Percentiles rank a stretch among this genome's conserved stretches.
Conservation (phyloP, 2,329 filamentous ascomycete species). For the Botrytis hyacinthi region DNA sequence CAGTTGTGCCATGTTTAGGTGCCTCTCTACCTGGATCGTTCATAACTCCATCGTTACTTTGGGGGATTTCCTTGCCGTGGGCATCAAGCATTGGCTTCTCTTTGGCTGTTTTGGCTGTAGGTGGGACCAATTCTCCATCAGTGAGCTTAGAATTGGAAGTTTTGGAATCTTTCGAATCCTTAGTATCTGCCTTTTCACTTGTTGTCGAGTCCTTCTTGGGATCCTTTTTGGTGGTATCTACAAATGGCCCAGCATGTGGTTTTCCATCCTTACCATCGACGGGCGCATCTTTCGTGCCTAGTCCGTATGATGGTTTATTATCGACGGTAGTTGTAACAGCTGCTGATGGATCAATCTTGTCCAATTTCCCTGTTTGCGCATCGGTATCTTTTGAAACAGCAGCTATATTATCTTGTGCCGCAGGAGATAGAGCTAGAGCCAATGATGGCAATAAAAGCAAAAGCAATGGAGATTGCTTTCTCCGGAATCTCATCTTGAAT, state of each 20-base stretch:
- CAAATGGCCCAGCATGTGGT: slow-evolving; percentile 82
- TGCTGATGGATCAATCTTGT: slow-evolving; percentile 21
- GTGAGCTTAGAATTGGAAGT: slow-evolving; percentile 38
- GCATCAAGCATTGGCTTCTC: slow-evolving; percentile 47
- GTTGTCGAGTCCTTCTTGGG: slow-evolving; percentile 43
- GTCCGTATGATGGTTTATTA: slow-evolving; percentile 36
- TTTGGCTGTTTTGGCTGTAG: slow-evolving; percentile 45
- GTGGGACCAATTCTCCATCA: slow-evolving; percentile 38
- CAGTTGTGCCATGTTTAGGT: slow-evolving; percentile 82
- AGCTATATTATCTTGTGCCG: slow-evolving; percentile 30
- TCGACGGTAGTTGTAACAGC: slow-evolving; percentile 30
- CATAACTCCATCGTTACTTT: slow-evolving; percentile 81
- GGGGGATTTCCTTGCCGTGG: slow-evolving; percentile 60
- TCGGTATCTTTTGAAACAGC: slow-evolving; percentile 30
- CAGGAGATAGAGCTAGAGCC: slow-evolving; percentile 44
- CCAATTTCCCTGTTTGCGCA: slow-evolving; percentile 27
- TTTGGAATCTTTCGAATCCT: slow-evolving; percentile 36
- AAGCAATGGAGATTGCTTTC: slow-evolving; percentile 53
- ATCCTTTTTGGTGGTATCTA: slow-evolving; percentile 56
- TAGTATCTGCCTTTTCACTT: neutral
- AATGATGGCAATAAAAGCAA: slow-evolving; percentile 60
- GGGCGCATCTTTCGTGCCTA: slow-evolving; percentile 74
- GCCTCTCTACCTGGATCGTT: slow-evolving; percentile 74
- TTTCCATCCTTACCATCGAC: slow-evolving; percentile 93
- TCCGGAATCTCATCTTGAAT: slow-evolving; percentile 57